Base-by-base conservation (phyloP, 1,284 basidiomycete species). In the Porodaedalea pini region DNA sequence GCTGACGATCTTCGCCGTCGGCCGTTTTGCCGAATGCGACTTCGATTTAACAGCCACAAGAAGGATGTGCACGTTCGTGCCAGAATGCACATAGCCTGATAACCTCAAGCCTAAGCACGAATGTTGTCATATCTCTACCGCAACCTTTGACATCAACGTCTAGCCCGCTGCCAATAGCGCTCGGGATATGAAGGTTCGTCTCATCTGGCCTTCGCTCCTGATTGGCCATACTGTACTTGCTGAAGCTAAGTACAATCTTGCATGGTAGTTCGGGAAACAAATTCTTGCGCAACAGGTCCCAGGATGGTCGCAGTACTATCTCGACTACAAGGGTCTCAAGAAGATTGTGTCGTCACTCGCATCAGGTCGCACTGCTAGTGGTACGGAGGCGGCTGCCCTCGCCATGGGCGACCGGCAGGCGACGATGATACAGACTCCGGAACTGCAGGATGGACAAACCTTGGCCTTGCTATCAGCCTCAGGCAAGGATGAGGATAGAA, bases 281-380 rank as follows among this genome's bases (percentile, higher is more conserved):
- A 94, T 99, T 65, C 94, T 96, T 73, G 88, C 91, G 34, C 91
- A 96, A 73, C 94, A 98, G 75, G 88, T 98, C 57, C 94, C 97
- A 54, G 95, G 95, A 75, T 99, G 97, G 97, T 92, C 92, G 21
- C 74, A 82, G 29, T 94, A 93, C 76, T 99, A 99, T 73, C 85
- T 98, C 64, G 97, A 99, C 77, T 99, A 99, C 82, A 99, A 99
- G 78, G 90, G 90, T 65, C 80, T 97, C 70, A 97, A 97, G 77
- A 96, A 96, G 82, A 98, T 99, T 68, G 97, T 99, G 70, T 98
- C 97, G 62, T 97, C 96, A n/a, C 84, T 98, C 61, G 87, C 90
- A 57, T 91, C 93, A 40, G 93, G 94, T 66, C 85, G 90, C 60
- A 89, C 94, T 2, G 89, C 88, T 17, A n/a, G n/a, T 29, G 29